Conservation (phyloP, 805 yeast genomes). For the Candida tibetensis region DNA sequence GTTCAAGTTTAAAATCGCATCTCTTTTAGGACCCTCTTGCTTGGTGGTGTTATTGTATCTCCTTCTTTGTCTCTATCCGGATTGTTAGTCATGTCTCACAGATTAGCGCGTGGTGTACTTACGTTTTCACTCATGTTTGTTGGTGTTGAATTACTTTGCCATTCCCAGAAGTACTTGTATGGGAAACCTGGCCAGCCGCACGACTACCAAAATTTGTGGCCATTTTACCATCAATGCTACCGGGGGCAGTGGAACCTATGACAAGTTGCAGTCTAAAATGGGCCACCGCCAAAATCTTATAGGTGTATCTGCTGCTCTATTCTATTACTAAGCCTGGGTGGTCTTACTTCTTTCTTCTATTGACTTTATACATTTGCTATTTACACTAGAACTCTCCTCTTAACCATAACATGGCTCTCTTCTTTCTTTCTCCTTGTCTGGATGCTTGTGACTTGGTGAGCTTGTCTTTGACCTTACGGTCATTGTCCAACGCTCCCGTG, state of each 20-base stretch:
- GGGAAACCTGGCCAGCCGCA: background rate
- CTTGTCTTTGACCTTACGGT: constrained; percentile 31
- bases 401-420: constrained; percentile 63
- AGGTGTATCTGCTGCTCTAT: too few relatives aligned
- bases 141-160: background rate
- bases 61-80: constrained; percentile 16
- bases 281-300: too few relatives aligned
- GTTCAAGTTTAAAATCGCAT: constrained; percentile 79
- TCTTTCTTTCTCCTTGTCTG: constrained; percentile 50
- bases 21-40: constrained; percentile 80
- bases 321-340: too few relatives aligned
- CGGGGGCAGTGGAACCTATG: too few relatives aligned
- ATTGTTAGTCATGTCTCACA: too few relatives aligned
- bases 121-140: constrained; percentile 8
- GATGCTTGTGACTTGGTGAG: constrained; percentile 44
- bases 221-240: too few relatives aligned
- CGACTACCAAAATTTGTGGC: background rate
- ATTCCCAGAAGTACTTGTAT: background rate
- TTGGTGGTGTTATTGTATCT: constrained; percentile 23
- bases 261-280: too few relatives aligned
- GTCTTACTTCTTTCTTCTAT: too few relatives aligned
- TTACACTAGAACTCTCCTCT: constrained; percentile 45
- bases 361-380: constrained; percentile 1
- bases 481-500: constrained; percentile 33
- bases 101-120: too few relatives aligned